Evolutionary conservation across 2,329 filamentous ascomycete genomes (phyloP).

Genomic region (Penicillium fuscoglaucum): DNA sequence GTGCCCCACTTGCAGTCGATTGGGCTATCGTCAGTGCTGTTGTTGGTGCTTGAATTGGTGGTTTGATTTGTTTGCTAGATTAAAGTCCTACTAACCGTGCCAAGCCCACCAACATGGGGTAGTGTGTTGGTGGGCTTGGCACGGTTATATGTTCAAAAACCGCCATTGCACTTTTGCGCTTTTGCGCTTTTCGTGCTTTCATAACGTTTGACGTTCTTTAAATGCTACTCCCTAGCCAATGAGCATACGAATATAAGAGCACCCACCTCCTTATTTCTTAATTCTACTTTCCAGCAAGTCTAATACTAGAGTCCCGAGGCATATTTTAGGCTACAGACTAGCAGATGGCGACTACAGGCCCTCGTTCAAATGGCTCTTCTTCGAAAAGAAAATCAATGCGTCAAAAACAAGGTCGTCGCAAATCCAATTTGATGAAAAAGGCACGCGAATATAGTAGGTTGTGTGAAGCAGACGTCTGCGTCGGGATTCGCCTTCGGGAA

Average conservation of each 20-base stretch:
- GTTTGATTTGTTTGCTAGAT: too few relatives aligned
- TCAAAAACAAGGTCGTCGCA: constrained; percentile 3
- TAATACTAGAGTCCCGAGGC: background rate
- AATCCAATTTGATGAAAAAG: constrained; percentile 2
- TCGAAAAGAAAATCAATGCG: constrained; percentile 5
- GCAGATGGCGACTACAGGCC: too few relatives aligned
- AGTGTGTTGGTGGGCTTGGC: too few relatives aligned
- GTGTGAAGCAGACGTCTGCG: constrained; percentile 16
- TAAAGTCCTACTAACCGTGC: too few relatives aligned
- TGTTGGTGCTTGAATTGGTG: too few relatives aligned
- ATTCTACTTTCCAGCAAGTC: constrained; percentile 1
- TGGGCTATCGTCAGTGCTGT: too few relatives aligned
- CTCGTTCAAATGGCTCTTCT: background rate
- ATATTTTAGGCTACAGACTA: background rate
- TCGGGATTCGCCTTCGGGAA: background rate
- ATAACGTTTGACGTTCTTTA: constrained; percentile 4
- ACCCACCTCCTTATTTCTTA: background rate
- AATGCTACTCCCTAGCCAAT: background rate
- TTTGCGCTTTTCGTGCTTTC: background rate
- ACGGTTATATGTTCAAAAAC: background rate
- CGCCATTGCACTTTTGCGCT: constrained; percentile 1
- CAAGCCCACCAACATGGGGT: too few relatives aligned
- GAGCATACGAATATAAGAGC: background rate
- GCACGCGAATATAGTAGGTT: constrained; percentile 5
- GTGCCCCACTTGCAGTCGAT: too few relatives aligned